phyloP scores from a whole-genome alignment of 228 moss, liverwort and hornwort species.

The Sphagnum fallax region DNA sequence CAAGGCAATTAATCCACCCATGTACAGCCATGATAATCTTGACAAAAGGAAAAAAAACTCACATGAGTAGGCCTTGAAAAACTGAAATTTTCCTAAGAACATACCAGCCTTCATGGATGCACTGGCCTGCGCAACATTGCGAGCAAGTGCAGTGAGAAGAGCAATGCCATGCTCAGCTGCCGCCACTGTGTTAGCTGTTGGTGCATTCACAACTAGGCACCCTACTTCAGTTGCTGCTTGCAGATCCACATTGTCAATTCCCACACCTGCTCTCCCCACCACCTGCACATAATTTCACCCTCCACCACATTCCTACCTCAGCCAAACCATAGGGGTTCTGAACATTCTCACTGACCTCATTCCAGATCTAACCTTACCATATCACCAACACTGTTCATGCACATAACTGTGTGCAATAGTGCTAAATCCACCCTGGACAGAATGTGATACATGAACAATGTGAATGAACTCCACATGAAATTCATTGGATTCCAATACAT shows the following conservation, averaged over 20 bases:
- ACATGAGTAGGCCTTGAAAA: neutral
- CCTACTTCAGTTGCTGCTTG: conserved; percentile 95
- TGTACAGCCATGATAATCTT: neutral
- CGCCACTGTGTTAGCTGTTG: conserved; percentile 93
- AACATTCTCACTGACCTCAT: too few relatives aligned
- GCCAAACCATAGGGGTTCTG: too few relatives aligned
- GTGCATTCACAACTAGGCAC: conserved; percentile 92
- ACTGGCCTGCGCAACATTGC: conserved; percentile 79
- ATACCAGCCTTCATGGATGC: conserved; percentile 63
- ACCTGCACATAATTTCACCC: conserved; percentile 10
- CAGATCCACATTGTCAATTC: conserved; percentile 95
- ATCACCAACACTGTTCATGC: too few relatives aligned
- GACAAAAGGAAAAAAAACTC: neutral
- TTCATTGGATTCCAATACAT: too few relatives aligned
- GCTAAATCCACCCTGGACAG: too few relatives aligned
- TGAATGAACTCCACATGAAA: too few relatives aligned
- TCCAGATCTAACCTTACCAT: too few relatives aligned
- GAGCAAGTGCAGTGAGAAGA: conserved; percentile 71
- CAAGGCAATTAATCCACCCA: neutral
- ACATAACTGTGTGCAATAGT: too few relatives aligned
- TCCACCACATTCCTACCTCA: neutral
- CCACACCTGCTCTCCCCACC: conserved; percentile 90
- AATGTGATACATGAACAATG: too few relatives aligned
- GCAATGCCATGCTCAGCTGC: conserved; percentile 95
- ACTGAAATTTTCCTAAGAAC: conserved; percentile 1